These are phyloP conservation scores for Globisporangium solare DNA, from an alignment of 352 stramenopile species.

Conservation along the genomic window DNA sequence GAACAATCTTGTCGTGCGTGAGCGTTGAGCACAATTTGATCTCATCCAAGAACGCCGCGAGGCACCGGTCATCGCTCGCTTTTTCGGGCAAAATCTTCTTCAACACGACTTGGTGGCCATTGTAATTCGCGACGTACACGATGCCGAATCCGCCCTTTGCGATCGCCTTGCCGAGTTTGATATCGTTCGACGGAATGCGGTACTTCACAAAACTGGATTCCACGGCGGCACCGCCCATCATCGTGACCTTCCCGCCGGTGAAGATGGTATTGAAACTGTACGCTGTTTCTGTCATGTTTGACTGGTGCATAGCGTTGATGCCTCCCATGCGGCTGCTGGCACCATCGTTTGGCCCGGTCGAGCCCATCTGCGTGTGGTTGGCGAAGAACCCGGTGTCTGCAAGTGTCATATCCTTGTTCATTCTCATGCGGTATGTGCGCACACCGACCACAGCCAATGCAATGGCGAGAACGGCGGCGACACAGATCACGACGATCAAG, in stretches of 20 bases:
- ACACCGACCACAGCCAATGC: conserved; percentile 48
- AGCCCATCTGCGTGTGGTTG: conserved; percentile 35
- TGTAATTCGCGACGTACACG: conserved; percentile 63
- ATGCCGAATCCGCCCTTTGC: conserved; percentile 75
- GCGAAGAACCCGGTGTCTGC: conserved; percentile 43
- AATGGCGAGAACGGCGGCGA: conserved; percentile 43
- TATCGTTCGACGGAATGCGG: conserved; percentile 59
- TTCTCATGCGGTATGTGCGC: conserved; percentile 36
- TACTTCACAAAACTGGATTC: conserved; percentile 73
- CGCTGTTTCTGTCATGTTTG: conserved; percentile 15
- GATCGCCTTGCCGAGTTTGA: conserved; percentile 55
- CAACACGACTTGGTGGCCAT: conserved; percentile 55
- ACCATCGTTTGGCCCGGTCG: conserved; percentile 7
- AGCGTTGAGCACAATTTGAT: conserved; percentile 82
- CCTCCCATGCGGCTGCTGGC: conserved; percentile 19
- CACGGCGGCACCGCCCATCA: conserved; percentile 45
- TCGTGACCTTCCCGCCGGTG: conserved; percentile 41
- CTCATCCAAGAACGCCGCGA: conserved; percentile 74
- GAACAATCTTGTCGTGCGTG: conserved; percentile 73
- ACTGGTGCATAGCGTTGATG: conserved; percentile 10
- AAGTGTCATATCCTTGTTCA: conserved; percentile 21
- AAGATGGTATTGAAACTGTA: conserved; percentile 57
- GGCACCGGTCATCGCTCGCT: conserved; percentile 60
- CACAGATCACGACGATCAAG: conserved; percentile 50
- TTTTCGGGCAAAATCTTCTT: conserved; percentile 86